These are phyloP conservation scores for Panaeolus cyanescens DNA, from an alignment of 768 basidiomycete genomes.

Conservation along the genomic window DNA sequence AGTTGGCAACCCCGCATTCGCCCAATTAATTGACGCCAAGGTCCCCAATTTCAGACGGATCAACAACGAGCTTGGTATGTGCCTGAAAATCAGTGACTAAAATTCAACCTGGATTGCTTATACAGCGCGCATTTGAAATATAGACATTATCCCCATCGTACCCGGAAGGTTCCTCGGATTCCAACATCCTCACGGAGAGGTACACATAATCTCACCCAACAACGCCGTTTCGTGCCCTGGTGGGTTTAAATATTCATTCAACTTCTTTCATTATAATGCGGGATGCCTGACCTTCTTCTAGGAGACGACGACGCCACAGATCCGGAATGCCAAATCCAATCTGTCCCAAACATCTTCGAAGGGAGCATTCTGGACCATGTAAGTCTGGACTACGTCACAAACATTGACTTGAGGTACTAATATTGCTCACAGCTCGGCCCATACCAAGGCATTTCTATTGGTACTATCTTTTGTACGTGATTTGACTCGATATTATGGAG, in stretches of 20 bases:
- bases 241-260: constrained; percentile 9
- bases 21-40: constrained; percentile 48
- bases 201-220: constrained; percentile 48
- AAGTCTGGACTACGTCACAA: constrained; percentile 10
- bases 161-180: constrained; percentile 54
- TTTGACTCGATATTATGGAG: too few species aligned
- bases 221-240: constrained; percentile 39
- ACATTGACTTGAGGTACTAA: background rate
- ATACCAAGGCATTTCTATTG: constrained; percentile 55
- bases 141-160: constrained; percentile 56
- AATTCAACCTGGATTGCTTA: background rate
- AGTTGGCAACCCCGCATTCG: constrained; percentile 54
- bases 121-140: background rate
- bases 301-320: constrained; percentile 60
- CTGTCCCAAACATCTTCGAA: constrained; percentile 54
- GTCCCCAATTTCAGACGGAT: constrained; percentile 40
- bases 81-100: background rate
- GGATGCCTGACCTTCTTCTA: constrained; percentile 13
- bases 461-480: constrained; percentile 41
- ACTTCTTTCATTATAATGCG: background rate
- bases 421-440: constrained; percentile 41
- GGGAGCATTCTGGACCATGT: constrained; percentile 57
- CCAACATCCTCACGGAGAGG: constrained; percentile 53
- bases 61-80: constrained; percentile 37
- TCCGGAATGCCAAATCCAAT: constrained; percentile 50